Percentiles rank a stretch among this genome's conserved stretches.
Evolutionary conservation across 2,329 filamentous ascomycete genomes (phyloP).

Genomic region (Tolypocladium tundrense): DNA sequence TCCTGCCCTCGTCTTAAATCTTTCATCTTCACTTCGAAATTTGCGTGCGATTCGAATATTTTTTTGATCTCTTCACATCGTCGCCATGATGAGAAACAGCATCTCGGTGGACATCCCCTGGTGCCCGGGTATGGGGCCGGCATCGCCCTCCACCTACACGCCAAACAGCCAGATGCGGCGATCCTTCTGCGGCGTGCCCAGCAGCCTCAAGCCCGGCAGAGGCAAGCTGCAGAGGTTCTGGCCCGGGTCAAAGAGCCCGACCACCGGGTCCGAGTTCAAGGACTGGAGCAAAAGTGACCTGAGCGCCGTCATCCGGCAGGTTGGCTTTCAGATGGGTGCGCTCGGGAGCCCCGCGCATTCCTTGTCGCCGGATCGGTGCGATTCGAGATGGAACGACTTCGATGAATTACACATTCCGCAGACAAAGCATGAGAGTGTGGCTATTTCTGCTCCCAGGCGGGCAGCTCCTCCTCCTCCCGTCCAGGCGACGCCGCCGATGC

Average conservation of each 20-base stretch:
- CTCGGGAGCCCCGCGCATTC: constrained; percentile 2
- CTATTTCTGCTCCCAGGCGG: not conserved
- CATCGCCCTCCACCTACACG: not conserved
- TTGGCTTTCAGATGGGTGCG: constrained; percentile 5
- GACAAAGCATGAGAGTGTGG: not conserved
- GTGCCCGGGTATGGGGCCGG: not conserved
- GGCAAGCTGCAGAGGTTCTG: constrained; percentile 21
- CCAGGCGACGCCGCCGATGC: not conserved
- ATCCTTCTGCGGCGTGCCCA: constrained; percentile 5
- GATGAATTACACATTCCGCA: not conserved
- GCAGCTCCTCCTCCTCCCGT: not conserved
- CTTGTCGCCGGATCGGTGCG: not conserved
- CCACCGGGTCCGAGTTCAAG: constrained; percentile 14
- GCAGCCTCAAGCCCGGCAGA: constrained; percentile 14
- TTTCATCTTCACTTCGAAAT: not conserved
- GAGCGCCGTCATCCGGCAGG: constrained; percentile 2
- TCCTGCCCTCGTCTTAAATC: not conserved
- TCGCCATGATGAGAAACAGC: not conserved
- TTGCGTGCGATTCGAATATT: not conserved
- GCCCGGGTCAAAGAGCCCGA: constrained; percentile 15
- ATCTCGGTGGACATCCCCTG: not conserved
- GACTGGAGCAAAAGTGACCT: constrained; percentile 13
- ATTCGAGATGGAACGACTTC: not conserved
- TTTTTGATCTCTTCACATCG: not conserved
- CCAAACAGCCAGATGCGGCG: not conserved